These are phyloP conservation scores for Malus sylvestris DNA, from an alignment of 306 rosid species.

Conservation along the genomic window DNA sequence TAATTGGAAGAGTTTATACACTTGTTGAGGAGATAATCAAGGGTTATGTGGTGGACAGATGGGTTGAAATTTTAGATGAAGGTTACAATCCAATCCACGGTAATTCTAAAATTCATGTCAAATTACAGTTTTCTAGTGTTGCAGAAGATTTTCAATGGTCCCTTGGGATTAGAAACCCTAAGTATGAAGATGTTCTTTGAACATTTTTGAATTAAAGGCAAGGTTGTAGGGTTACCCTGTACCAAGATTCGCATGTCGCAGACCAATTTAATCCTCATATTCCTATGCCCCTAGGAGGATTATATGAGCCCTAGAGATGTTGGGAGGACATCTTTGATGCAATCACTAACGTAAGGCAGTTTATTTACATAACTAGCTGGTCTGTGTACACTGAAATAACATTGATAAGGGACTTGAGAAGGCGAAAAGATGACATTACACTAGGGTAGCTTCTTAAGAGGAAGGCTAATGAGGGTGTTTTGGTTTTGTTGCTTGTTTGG, in stretches of 20 bases:
- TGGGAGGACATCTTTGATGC: slow-evolving; percentile 75
- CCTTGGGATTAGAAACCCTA: slow-evolving; percentile 32
- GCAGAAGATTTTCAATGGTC: slow-evolving; percentile 35
- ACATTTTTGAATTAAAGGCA: slow-evolving; percentile 61
- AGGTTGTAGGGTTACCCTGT: slow-evolving; percentile 58
- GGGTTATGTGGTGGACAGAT: slow-evolving; percentile 20
- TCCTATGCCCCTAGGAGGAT: not conserved
- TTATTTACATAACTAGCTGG: slow-evolving; percentile 85
- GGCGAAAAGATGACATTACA: slow-evolving; percentile 18
- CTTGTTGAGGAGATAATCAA: slow-evolving; percentile 35
- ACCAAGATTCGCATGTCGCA: slow-evolving; percentile 72
- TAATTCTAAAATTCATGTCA: slow-evolving; percentile 45
- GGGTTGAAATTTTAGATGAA: slow-evolving; percentile 59
- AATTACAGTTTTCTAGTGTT: slow-evolving; percentile 24
- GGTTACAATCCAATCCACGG: slow-evolving; percentile 37
- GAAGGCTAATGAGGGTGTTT: slow-evolving; percentile 70
- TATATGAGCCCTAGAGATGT: slow-evolving; percentile 38
- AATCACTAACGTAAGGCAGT: slow-evolving; percentile 39
- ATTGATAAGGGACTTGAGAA: slow-evolving; percentile 37
- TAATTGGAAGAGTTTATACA: slow-evolving; percentile 70
- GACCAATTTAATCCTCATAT: slow-evolving; percentile 10
- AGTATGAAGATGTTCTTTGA: slow-evolving; percentile 49
- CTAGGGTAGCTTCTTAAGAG: slow-evolving; percentile 64
- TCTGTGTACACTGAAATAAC: slow-evolving; percentile 48
- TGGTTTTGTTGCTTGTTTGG: slow-evolving; percentile 80